phyloP scores from a whole-genome alignment of 768 basidiomycete species.

The Aureoboletus auriporus region DNA sequence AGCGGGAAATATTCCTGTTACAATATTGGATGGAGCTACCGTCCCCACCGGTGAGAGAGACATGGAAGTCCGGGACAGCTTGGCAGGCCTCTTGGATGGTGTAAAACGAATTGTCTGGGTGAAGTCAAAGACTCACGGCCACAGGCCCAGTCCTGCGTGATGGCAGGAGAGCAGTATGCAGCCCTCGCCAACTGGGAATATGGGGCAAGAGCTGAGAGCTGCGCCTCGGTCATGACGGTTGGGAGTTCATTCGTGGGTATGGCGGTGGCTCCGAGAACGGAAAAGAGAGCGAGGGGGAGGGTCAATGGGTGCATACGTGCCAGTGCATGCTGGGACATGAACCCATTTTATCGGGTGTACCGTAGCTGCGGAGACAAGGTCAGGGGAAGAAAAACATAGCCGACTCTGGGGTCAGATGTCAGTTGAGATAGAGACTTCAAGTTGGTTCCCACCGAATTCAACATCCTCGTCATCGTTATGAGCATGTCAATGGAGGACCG shows the following conservation, averaged over 20 bases:
- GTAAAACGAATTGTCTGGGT: not conserved
- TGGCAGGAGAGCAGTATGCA: constrained; percentile 45
- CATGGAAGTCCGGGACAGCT: constrained; percentile 39
- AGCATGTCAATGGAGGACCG: constrained; percentile 10
- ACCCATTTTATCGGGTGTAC: not conserved
- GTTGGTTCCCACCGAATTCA: not conserved
- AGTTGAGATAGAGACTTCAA: not conserved
- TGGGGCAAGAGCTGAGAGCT: constrained; percentile 39
- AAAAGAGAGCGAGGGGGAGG: constrained; percentile 1
- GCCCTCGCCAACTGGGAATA: constrained; percentile 53
- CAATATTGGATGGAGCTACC: constrained; percentile 47
- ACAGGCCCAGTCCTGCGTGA: constrained; percentile 40
- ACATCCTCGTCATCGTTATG: not conserved
- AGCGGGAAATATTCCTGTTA: constrained; percentile 17
- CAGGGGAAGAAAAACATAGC: too few relatives aligned
- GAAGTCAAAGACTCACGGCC: constrained; percentile 30
- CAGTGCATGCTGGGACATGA: not conserved
- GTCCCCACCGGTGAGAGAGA: constrained; percentile 44
- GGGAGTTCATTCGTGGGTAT: not conserved
- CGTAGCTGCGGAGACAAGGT: not conserved
- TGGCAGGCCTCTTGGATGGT: constrained; percentile 25
- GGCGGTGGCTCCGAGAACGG: constrained; percentile 2
- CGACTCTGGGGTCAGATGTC: not conserved
- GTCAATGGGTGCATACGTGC: not conserved
- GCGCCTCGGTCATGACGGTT: constrained; percentile 26